A percentile compares a stretch with the other conserved stretches of the same genome.
Evolutionary conservation across 805 yeast genomes (phyloP).

Genomic region (Metschnikowia arizonensis): DNA sequence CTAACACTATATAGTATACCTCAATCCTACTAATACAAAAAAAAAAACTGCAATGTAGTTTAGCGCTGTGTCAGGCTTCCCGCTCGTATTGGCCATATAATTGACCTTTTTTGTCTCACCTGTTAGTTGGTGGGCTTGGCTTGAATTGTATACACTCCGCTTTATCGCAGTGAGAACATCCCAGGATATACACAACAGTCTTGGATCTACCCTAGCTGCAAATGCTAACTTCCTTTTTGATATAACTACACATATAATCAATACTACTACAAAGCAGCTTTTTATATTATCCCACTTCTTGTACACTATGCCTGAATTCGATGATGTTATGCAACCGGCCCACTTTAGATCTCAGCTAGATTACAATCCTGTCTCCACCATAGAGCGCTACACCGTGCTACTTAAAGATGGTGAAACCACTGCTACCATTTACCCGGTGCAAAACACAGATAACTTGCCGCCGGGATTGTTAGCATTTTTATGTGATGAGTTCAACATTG

Average conservation of each 20-base stretch:
- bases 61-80: no score
- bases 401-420: conserved; percentile 86
- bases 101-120: no score
- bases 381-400: conserved; percentile 69
- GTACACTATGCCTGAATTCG: conserved; percentile 45
- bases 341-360: conserved; percentile 42
- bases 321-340: conserved; percentile 46
- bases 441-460: conserved; percentile 65
- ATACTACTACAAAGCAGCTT: no score
- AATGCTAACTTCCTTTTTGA: conserved; percentile 4
- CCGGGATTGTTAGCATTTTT: conserved; percentile 72
- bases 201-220: conserved; percentile 28
- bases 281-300: neutral
- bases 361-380: conserved; percentile 31
- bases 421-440: conserved; percentile 88
- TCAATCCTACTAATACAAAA: no score
- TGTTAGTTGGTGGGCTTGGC: no score
- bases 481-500: conserved; percentile 91
- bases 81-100: no score
- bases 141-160: conserved; percentile 1
- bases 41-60: no score
- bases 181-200: conserved; percentile 26
- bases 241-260: no score
- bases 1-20: no score
- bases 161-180: conserved; percentile 4